Conservation (phyloP, 106 monocot genomes). For the Platanthera zijinensis region DNA sequence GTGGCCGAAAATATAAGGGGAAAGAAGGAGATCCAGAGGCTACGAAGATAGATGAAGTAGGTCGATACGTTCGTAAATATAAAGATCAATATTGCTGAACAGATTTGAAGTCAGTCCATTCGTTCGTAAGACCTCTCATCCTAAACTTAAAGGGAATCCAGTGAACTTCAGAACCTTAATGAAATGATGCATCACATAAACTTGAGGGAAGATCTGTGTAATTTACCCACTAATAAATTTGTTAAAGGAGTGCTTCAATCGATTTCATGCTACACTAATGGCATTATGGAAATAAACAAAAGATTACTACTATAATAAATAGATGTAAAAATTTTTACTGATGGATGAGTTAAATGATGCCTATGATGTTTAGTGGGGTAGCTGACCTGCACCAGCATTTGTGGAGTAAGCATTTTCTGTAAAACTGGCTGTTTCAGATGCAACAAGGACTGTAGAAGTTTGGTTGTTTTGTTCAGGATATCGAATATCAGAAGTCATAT, state of each 20-base stretch:
- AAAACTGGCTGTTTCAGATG: not conserved
- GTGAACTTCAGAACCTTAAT: too few species aligned
- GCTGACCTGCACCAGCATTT: not conserved
- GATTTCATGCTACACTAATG: not conserved
- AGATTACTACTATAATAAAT: not conserved
- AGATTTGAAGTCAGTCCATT: too few species aligned
- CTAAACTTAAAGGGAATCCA: too few species aligned
- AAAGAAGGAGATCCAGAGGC: too few species aligned
- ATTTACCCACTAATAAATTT: not conserved
- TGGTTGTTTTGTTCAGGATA: not conserved
- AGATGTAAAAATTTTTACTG: not conserved
- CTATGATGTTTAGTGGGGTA: not conserved
- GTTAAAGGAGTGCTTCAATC: not conserved
- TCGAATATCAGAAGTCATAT: conserved; percentile 4
- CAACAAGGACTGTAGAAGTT: not conserved
- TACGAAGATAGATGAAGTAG: too few species aligned
- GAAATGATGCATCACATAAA: too few species aligned
- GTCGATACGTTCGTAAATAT: too few species aligned
- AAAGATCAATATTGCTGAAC: too few species aligned
- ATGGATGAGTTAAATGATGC: not conserved
- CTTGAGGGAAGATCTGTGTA: too few species aligned
- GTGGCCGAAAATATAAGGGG: too few species aligned
- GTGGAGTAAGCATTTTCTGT: not conserved
- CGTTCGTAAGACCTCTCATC: too few species aligned
- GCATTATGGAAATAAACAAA: not conserved